These are phyloP conservation scores for Dinochytrium kinnereticum DNA, from an alignment of 371 early-diverging fungal species.

Conservation along the genomic window DNA sequence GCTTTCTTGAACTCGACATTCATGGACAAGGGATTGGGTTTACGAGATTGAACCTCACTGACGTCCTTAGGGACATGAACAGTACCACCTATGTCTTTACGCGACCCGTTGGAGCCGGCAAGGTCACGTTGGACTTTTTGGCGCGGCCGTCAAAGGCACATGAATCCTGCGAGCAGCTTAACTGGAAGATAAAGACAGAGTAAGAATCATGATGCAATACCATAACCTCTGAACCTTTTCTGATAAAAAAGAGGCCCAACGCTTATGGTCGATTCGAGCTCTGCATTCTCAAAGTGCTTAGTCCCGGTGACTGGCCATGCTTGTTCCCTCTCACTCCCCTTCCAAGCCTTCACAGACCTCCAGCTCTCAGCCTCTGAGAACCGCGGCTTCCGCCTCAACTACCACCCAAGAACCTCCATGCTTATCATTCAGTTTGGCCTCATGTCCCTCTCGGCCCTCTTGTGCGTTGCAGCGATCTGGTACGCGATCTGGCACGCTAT, in stretches of 20 bases:
- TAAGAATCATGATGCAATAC: neutral
- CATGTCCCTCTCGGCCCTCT: neutral
- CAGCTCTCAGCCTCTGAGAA: neutral
- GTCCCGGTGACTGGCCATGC: neutral
- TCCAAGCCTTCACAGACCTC: no score
- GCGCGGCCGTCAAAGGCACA: neutral
- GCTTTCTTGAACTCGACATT: constrained; percentile 13
- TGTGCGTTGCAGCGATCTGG: neutral
- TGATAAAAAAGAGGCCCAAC: neutral
- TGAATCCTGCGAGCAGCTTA: neutral
- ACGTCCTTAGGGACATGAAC: neutral
- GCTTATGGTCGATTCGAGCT: neutral
- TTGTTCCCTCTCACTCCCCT: neutral
- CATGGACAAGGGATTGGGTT: neutral
- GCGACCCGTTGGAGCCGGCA: neutral
- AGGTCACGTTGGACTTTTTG: neutral
- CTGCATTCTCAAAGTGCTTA: neutral
- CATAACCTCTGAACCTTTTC: neutral
- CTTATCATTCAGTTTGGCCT: neutral
- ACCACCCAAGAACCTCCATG: neutral
- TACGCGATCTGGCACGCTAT: neutral
- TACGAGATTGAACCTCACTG: neutral
- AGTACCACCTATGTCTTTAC: neutral
- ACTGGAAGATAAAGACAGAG: neutral
- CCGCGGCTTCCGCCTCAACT: neutral